Evolutionary conservation across 495 filamentous ascomycete genomes (phyloP).

Genomic region (Acidomyces sp.): DNA sequence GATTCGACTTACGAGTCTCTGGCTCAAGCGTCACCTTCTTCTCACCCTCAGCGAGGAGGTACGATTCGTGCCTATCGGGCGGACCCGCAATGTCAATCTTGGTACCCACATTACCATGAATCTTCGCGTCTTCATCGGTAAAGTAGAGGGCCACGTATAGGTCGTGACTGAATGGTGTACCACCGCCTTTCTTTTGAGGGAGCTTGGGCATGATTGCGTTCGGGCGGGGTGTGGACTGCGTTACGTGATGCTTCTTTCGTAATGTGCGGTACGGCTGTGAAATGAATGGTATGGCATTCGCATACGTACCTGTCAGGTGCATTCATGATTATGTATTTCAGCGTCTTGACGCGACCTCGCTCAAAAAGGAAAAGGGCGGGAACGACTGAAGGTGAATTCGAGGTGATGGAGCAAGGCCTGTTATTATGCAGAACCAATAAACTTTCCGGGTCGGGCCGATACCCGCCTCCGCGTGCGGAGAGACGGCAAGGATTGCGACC

Average conservation of each 20-base stretch:
- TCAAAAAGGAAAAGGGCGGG: conserved; percentile 2
- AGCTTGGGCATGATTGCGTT: conserved; percentile 6
- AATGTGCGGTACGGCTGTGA: conserved; percentile 3
- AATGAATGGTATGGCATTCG: conserved; percentile 22
- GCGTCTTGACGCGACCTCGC: conserved; percentile 12
- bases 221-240: not conserved
- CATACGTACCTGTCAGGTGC: conserved; percentile 61
- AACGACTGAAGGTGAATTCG: conserved; percentile 15
- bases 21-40: conserved; percentile 78
- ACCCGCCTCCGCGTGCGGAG: too few species aligned
- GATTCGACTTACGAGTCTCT: conserved; percentile 60
- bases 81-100: conserved; percentile 13
- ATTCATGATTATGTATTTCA: conserved; percentile 44
- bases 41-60: conserved; percentile 72
- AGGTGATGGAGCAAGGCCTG: too few species aligned
- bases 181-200: conserved; percentile 6
- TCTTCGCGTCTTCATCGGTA: conserved; percentile 5
- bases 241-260: conserved; percentile 14
- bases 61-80: conserved; percentile 68
- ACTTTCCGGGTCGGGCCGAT: too few species aligned
- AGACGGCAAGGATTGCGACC: too few species aligned
- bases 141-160: conserved; percentile 8
- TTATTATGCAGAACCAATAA: too few species aligned
- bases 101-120: not conserved
- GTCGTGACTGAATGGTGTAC: not conserved